These are phyloP conservation scores for Arachis stenosperma DNA, from an alignment of 306 rosid genomes.

Conservation along the genomic window DNA sequence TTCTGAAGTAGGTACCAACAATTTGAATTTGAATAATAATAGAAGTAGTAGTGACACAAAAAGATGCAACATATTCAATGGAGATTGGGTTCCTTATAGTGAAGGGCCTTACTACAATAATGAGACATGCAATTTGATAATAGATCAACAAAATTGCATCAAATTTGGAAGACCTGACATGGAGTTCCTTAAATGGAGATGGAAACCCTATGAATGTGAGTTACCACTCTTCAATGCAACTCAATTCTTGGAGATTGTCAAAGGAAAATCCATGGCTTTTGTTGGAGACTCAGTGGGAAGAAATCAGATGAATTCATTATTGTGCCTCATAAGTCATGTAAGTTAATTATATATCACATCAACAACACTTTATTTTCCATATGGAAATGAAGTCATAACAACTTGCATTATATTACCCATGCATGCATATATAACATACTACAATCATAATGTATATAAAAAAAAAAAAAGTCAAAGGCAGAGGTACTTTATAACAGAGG, in stretches of 20 bases:
- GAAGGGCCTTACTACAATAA: conserved; percentile 63
- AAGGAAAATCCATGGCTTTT: conserved; percentile 76
- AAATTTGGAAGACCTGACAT: conserved; percentile 70
- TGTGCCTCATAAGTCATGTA: conserved; percentile 63
- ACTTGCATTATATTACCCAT: too few relatives aligned
- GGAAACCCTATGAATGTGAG: conserved; percentile 78
- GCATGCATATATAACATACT: too few relatives aligned
- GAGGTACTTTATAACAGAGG: too few relatives aligned
- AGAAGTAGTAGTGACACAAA: conserved; percentile 8
- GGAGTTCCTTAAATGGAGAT: conserved; percentile 71
- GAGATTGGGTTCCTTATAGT: conserved; percentile 68
- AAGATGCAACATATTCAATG: conserved; percentile 60
- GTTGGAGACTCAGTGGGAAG: conserved; percentile 82
- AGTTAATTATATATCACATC: neutral
- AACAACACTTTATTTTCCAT: too few relatives aligned
- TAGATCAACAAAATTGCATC: conserved; percentile 76
- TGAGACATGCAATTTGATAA: conserved; percentile 57
- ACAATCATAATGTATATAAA: too few relatives aligned
- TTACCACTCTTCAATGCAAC: conserved; percentile 71
- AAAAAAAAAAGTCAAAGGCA: too few relatives aligned
- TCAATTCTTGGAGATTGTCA: conserved; percentile 61
- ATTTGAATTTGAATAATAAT: neutral
- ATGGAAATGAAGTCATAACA: too few relatives aligned
- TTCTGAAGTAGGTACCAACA: neutral
- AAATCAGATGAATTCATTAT: conserved; percentile 77